A percentile compares a stretch with the other conserved stretches of the same genome.
These are phyloP conservation scores for Solanum tacnaense DNA, from an alignment of 257 asterid species.

Conservation along the genomic window DNA sequence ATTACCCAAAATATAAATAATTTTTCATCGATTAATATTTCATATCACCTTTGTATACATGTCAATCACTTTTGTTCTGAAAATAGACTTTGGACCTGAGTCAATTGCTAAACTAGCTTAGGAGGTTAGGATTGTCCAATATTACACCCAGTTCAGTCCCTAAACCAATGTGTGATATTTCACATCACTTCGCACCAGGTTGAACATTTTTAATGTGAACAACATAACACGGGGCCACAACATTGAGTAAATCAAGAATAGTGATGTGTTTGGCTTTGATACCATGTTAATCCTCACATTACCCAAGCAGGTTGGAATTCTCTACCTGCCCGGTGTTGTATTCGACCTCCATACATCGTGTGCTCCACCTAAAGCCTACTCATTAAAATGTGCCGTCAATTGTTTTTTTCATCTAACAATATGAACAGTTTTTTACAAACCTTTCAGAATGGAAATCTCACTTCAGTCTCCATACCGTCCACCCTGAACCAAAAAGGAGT, in stretches of 20 bases:
- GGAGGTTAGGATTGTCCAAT: not conserved
- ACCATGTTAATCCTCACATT: not conserved
- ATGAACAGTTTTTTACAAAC: not conserved
- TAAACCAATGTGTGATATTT: not conserved
- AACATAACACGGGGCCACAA: not conserved
- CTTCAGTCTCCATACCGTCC: not conserved
- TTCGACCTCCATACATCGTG: not conserved
- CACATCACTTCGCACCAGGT: not conserved
- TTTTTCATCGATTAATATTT: not conserved
- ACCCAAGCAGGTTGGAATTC: not conserved
- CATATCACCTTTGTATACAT: not conserved
- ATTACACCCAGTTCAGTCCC: not conserved
- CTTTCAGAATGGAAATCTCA: not conserved
- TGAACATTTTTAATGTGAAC: not conserved
- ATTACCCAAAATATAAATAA: not conserved
- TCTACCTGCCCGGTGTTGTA: not conserved
- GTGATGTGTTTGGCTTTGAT: not conserved
- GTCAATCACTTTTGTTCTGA: not conserved
- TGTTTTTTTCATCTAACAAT: not conserved
- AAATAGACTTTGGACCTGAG: not conserved
- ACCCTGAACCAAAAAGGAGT: not conserved
- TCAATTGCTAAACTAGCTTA: not conserved
- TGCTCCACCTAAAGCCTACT: not conserved
- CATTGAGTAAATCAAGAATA: not conserved
- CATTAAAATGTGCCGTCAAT: not conserved